These are phyloP conservation scores for Solanum hybrid DNA, from an alignment of 305 asterid species.

Conservation along the genomic window DNA sequence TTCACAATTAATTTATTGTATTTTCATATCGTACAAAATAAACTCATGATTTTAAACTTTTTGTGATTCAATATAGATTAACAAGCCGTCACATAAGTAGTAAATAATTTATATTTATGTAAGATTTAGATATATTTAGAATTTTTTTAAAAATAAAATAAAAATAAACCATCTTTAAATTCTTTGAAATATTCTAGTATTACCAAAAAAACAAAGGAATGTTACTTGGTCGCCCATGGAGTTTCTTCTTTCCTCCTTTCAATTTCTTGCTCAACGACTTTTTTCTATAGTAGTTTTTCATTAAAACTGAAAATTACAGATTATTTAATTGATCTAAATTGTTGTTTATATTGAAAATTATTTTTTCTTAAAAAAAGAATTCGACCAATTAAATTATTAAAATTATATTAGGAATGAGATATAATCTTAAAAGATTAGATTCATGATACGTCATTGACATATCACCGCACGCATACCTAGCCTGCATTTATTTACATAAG, in stretches of 20 bases:
- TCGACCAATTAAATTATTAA: not conserved
- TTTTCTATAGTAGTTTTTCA: not conserved
- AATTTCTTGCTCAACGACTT: not conserved
- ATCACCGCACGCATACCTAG: not conserved
- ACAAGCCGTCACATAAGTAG: not conserved
- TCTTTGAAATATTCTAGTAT: too few relatives aligned
- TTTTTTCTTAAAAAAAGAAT: not conserved
- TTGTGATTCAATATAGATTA: not conserved
- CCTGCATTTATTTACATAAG: not conserved
- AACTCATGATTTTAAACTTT: not conserved
- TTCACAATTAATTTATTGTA: not conserved
- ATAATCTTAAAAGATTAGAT: not conserved
- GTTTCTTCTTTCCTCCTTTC: not conserved
- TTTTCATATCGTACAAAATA: not conserved
- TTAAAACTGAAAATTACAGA: not conserved
- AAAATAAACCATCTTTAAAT: too few relatives aligned
- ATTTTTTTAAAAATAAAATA: too few relatives aligned
- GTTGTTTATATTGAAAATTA: not conserved
- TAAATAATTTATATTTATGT: too few relatives aligned
- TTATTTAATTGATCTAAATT: not conserved
- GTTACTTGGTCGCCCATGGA: not conserved
- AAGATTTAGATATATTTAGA: too few relatives aligned
- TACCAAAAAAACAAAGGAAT: not conserved
- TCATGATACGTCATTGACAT: not conserved
- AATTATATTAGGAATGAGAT: not conserved